These are phyloP conservation scores for Lachnellula hyalina DNA, from an alignment of 2,329 filamentous ascomycete genomes.

Conservation along the genomic window DNA sequence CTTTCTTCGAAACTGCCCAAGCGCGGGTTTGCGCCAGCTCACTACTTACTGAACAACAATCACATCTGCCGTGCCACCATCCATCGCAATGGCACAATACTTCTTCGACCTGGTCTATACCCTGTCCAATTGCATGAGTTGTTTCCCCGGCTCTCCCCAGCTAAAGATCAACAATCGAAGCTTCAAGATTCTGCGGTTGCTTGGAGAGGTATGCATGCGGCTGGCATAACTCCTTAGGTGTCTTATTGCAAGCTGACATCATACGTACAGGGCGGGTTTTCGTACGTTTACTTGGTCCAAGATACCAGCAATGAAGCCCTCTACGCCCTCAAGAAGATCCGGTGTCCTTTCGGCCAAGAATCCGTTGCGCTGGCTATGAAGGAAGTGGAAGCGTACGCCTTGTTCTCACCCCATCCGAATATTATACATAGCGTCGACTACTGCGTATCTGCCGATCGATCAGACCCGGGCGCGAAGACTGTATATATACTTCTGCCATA, in stretches of 20 bases:
- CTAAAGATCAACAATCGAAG: constrained; percentile 91
- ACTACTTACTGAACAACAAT: background rate
- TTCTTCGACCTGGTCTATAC: constrained; percentile 86
- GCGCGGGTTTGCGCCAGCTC: background rate
- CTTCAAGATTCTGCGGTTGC: constrained; percentile 90
- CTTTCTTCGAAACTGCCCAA: background rate
- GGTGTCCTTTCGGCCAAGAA: constrained; percentile 95
- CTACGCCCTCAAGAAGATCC: constrained; percentile 97
- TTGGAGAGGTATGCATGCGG: constrained; percentile 68
- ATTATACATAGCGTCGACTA: constrained; percentile 87
- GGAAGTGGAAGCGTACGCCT: constrained; percentile 92
- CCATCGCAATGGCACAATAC: constrained; percentile 65
- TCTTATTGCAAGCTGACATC: constrained; percentile 11
- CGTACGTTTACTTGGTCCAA: constrained; percentile 97
- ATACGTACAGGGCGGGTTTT: constrained; percentile 75
- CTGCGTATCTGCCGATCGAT: constrained; percentile 68
- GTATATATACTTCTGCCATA: constrained; percentile 96
- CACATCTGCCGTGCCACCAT: constrained; percentile 10
- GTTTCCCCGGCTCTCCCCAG: constrained; percentile 89
- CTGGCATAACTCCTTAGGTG: background rate
- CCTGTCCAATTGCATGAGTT: constrained; percentile 90
- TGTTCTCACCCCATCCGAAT: constrained; percentile 77
- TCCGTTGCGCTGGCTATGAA: constrained; percentile 91
- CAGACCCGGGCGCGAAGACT: constrained; percentile 71
- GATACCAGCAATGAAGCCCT: constrained; percentile 78